phyloP scores from a whole-genome alignment of 2,329 filamentous ascomycete species.

The Cordyceps pruinosa region DNA sequence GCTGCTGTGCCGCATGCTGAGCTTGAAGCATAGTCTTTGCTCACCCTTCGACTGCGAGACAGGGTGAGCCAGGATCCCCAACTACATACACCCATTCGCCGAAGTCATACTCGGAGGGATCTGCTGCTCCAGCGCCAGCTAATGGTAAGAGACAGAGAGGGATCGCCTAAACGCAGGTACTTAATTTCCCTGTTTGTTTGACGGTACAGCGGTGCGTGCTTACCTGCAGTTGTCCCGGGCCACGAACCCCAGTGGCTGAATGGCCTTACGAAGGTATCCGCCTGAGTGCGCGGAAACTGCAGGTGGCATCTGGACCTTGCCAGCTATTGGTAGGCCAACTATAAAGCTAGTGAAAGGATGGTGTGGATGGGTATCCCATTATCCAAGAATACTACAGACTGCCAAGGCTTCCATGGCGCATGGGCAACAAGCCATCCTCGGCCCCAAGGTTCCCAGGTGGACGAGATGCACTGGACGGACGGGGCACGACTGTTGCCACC shows the following conservation, averaged over 20 bases:
- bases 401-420: neutral
- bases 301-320: neutral
- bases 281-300: neutral
- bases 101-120: too few relatives aligned
- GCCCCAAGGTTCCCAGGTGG: too few relatives aligned
- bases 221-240: neutral
- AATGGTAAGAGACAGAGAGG: neutral
- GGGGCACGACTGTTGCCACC: too few relatives aligned
- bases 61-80: too few relatives aligned
- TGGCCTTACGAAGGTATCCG: constrained; percentile 8
- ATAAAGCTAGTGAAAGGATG: neutral
- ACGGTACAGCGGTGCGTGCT: neutral
- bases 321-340: neutral
- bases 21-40: too few relatives aligned
- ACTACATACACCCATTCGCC: too few relatives aligned
- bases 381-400: neutral
- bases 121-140: too few relatives aligned
- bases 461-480: too few relatives aligned
- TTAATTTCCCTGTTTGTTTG: neutral
- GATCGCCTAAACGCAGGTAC: constrained; percentile 1
- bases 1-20: too few relatives aligned
- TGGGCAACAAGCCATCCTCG: neutral
- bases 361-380: neutral
- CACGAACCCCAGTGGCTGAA: neutral
- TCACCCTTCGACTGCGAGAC: too few relatives aligned